Base-by-base conservation (phyloP, 345 rosid species). In the Eucalyptus viminalis region DNA sequence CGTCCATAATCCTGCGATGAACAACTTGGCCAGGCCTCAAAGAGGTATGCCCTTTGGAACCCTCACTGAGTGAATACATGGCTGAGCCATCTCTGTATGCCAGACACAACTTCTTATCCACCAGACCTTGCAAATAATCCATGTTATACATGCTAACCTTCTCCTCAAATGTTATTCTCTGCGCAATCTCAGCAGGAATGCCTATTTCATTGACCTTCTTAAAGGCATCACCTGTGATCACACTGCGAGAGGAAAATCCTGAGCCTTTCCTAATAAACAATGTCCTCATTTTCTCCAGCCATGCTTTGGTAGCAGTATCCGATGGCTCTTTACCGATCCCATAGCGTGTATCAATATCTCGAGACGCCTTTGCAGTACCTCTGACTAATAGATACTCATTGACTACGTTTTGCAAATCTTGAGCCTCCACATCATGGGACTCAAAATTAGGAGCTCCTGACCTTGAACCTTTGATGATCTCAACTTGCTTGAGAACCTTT, bases 191-290 rank as follows among this genome's bases (percentile, higher is more conserved):
- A 72, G 86, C 90, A 21, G 99, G 99, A 44, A 98, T 92, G 4
- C 99, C 99, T 90, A 98, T 96, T 89, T 97, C 96, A 89, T 94
- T 95, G 21, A 98, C 99, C 53, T 67, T 90, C 87, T 93, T 95
- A 90, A 94, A 98, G 21, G 97, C 93, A 91, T 98, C 99, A 53
- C 99, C 99, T 31, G 99, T 96, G 87, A 98, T 96, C 90, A 98
- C 99, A 91, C 96, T 95, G n/a, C 99, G 97, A 16, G 99, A 98
- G 86, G 99, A 97, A 83, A 97, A 98, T 60, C 99, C 99, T 51
- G 97, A 97, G 47, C 99, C 98, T 92, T 98, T 98, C 54, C 96
- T 95, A 7, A 98, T 97, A 91, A 98, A 98, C 76, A 98, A 90
- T 1, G 97, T 98, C 86, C 93, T 92, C 96, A 98, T 98, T 89